Evolutionary conservation across 2,329 filamentous ascomycete genomes (phyloP).

Genomic region (Monilinia aucupariae): DNA sequence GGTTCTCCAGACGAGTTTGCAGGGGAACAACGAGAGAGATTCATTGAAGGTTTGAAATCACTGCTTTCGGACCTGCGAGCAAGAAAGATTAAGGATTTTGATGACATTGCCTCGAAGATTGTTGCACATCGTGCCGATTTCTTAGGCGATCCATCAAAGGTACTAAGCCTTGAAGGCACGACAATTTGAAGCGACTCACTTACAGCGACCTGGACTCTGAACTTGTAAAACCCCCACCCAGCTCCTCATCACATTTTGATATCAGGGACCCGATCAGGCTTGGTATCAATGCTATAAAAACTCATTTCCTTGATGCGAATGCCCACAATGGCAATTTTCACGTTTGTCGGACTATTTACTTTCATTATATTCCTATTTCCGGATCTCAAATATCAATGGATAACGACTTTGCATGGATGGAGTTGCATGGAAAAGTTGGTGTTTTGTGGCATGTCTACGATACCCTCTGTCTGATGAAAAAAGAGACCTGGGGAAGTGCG

Average conservation of each 20-base stretch:
- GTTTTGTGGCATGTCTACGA: conserved; percentile 14
- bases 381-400: conserved; percentile 5
- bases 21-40: conserved; percentile 55
- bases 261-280: conserved; percentile 16
- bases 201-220: conserved; percentile 14
- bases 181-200: conserved; percentile 24
- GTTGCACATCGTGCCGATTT: conserved; percentile 62
- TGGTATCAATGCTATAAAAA: conserved; percentile 6
- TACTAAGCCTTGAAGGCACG: conserved; percentile 50
- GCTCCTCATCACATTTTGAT: conserved; percentile 16
- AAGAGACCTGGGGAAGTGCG: not conserved
- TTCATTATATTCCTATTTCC: not conserved
- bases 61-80: conserved; percentile 56
- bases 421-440: conserved; percentile 15
- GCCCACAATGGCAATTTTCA: not conserved
- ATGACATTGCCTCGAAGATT: conserved; percentile 61
- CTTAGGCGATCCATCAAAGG: conserved; percentile 57
- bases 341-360: conserved; percentile 8
- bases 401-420: conserved; percentile 13
- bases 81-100: conserved; percentile 59
- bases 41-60: conserved; percentile 55
- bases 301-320: conserved; percentile 1
- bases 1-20: conserved; percentile 61
- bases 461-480: conserved; percentile 13
- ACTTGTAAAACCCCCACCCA: conserved; percentile 29